Evolutionary conservation across 768 basidiomycete genomes (phyloP).

Genomic region (Leccinellum rugosiceps): DNA sequence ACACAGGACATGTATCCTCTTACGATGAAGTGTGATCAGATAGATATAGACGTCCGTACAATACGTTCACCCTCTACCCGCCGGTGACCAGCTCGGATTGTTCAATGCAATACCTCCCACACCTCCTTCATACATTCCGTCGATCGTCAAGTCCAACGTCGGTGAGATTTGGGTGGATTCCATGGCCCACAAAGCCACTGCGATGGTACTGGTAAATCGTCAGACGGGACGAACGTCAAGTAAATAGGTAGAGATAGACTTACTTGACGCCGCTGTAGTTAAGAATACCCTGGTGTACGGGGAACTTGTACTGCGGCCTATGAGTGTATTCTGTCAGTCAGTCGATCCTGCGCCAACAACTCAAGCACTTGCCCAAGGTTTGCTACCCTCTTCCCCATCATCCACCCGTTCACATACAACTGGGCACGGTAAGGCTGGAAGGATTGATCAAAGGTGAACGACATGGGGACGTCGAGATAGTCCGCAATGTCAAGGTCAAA

Average conservation of each 20-base stretch:
- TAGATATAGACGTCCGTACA: background rate
- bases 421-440: constrained; percentile 68
- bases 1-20: too few species aligned
- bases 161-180: constrained; percentile 47
- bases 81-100: constrained; percentile 56
- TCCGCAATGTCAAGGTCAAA: constrained; percentile 60
- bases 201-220: constrained; percentile 42
- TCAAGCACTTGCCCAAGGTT: constrained; percentile 56
- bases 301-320: constrained; percentile 78
- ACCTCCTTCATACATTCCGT: constrained; percentile 62
- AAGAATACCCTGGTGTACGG: constrained; percentile 79
- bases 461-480: constrained; percentile 65
- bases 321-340: constrained; percentile 1
- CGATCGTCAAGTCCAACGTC: constrained; percentile 50
- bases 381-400: constrained; percentile 78
- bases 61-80: constrained; percentile 16
- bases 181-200: constrained; percentile 71
- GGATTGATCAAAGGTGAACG: constrained; percentile 65
- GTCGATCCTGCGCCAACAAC: background rate
- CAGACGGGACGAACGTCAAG: background rate
- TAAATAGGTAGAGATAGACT: background rate
- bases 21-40: background rate
- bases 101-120: constrained; percentile 53
- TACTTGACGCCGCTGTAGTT: constrained; percentile 72
- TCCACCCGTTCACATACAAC: constrained; percentile 85